Percentiles rank a stretch among this genome's conserved stretches.
Conservation (phyloP, 108 stramenopile genomes). For the Cyclotella atomus region DNA sequence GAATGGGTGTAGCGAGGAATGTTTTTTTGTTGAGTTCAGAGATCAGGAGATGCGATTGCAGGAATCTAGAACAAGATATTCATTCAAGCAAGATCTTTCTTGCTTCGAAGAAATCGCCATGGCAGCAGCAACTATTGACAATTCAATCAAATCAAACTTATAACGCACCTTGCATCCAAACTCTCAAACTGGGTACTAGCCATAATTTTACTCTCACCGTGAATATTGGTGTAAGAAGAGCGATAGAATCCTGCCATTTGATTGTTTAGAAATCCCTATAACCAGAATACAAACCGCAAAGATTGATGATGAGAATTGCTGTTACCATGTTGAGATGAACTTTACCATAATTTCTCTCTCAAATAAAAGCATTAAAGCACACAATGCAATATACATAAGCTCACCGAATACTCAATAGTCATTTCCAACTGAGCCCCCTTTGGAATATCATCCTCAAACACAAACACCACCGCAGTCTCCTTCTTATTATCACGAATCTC, state of each 20-base stretch:
- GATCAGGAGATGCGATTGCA: too few species aligned
- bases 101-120: too few species aligned
- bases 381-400: background rate
- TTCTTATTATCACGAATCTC: constrained; percentile 68
- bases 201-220: constrained; percentile 86
- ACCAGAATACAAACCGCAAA: constrained; percentile 60
- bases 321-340: too few species aligned
- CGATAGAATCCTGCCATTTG: constrained; percentile 98
- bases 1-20: background rate
- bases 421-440: constrained; percentile 51
- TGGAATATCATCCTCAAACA: constrained; percentile 63
- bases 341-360: too few species aligned
- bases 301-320: background rate
- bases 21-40: too few species aligned
- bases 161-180: constrained; percentile 76
- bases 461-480: constrained; percentile 77
- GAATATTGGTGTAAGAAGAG: constrained; percentile 81
- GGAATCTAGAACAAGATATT: too few species aligned
- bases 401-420: constrained; percentile 58
- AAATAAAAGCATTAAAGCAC: too few species aligned
- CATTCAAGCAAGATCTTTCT: too few species aligned
- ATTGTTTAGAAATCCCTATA: constrained; percentile 85
- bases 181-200: constrained; percentile 97
- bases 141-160: too few species aligned
- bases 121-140: too few species aligned